Evolutionary conservation across 1,284 basidiomycete genomes (phyloP), one percentile per base, ranked within the genome.

Genomic region (Cutaneotrichosporon curvatum): DNA sequence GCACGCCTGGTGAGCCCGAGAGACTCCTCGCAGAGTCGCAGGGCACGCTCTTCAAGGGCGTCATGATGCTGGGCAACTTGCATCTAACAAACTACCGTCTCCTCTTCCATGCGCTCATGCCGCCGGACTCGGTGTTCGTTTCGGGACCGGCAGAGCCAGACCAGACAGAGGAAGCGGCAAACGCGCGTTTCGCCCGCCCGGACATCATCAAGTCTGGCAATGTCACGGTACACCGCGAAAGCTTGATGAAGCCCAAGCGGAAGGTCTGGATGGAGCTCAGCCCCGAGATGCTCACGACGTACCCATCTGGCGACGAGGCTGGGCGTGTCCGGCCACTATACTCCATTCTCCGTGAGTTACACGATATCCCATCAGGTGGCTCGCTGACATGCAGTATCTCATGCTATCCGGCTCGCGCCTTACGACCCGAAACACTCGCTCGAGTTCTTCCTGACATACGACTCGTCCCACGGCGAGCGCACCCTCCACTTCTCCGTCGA

Each of bases 31-130:
- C 78, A 2, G 80, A 82, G 58, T 68, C 73, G 4, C 79, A 81
- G 57, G 81, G 68, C 2, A 59, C 58, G 22, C 45, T 70, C 41
- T 68, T 64, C 61, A 67, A 63, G 62, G 77, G 78, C 42, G 75
- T 80, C 19, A 68, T 76, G 43, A 72, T 80, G 41, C 57, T 80
- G 36, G 81, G 81, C n/a, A 79, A 80, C 42, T 70, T 82, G 21
- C 80, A 82, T 60, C 67, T 83, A 19, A 84, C 81, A 0, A 81
- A 79, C 2, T 80, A 83, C 61, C 76, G 82, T 7, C 53, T 83
- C 14, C 64, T 79, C 0, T 84, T 84, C 61, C 81, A 83, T 56
- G 82, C 82, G 2, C 77, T 79, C 5, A 61, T 83, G 15, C 75
- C 81, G 3, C 74, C 78, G 1, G 74, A 76, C 12, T 25, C 38